These are phyloP conservation scores for Colletotrichum shisoi DNA, from an alignment of 2,329 filamentous ascomycete genomes.

Conservation along the genomic window DNA sequence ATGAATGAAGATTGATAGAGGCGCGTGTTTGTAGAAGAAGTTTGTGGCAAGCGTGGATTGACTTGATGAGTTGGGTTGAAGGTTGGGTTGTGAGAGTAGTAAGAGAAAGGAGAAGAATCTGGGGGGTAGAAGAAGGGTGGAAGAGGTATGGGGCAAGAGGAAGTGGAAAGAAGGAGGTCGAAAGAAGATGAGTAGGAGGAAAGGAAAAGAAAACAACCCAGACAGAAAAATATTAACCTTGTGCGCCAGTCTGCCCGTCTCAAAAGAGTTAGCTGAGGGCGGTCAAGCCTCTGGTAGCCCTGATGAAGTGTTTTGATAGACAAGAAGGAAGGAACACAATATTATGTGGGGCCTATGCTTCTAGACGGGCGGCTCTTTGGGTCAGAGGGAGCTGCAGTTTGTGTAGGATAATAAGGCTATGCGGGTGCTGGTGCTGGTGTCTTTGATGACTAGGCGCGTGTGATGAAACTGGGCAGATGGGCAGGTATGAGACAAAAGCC, in stretches of 20 bases:
- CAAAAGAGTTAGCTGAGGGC: background rate
- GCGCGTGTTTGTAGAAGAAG: too few relatives aligned
- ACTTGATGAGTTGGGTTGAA: too few relatives aligned
- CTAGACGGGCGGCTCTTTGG: background rate
- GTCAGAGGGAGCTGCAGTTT: background rate
- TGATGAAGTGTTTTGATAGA: background rate
- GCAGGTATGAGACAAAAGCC: background rate
- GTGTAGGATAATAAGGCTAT: background rate
- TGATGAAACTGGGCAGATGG: background rate
- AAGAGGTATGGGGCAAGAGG: too few relatives aligned
- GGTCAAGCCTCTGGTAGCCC: background rate
- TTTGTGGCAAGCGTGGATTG: too few relatives aligned
- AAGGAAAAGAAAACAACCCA: background rate
- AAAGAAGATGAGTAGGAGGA: background rate
- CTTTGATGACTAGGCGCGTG: background rate
- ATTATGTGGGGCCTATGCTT: background rate
- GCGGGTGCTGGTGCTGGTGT: background rate
- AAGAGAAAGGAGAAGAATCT: too few relatives aligned
- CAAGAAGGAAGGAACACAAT: background rate
- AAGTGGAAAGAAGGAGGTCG: background rate
- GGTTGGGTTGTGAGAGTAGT: too few relatives aligned
- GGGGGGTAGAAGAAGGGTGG: too few relatives aligned
- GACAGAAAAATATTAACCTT: too few relatives aligned
- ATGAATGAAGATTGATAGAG: too few relatives aligned
- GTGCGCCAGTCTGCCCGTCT: background rate